Percentiles rank a stretch among this genome's conserved stretches.
These are phyloP conservation scores for Globisporangium spinosum DNA, from an alignment of 352 stramenopile genomes.

Conservation along the genomic window DNA sequence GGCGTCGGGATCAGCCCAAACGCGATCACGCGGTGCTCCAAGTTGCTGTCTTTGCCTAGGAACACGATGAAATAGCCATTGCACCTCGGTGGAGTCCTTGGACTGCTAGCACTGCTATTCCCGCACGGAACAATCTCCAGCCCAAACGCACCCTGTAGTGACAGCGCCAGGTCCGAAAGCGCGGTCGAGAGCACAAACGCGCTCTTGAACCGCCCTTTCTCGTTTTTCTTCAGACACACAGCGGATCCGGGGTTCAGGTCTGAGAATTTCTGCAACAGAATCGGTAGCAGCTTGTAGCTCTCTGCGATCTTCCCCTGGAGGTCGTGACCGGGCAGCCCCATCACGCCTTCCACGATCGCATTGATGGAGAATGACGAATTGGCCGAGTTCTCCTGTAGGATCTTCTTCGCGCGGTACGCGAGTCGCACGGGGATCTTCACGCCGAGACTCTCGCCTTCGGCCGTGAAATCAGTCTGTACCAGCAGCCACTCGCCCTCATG, in stretches of 20 bases:
- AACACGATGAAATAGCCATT: constrained; percentile 57
- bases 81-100: constrained; percentile 23
- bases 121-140: constrained; percentile 73
- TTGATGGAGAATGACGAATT: constrained; percentile 62
- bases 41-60: constrained; percentile 63
- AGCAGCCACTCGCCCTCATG: neutral
- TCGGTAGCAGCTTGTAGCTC: constrained; percentile 83
- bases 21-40: constrained; percentile 61
- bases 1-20: constrained; percentile 64
- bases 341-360: constrained; percentile 68
- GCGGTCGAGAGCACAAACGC: constrained; percentile 67
- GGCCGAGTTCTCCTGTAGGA: constrained; percentile 28
- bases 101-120: constrained; percentile 23
- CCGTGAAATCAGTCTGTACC: constrained; percentile 13
- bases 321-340: constrained; percentile 61
- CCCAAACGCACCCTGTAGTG: constrained; percentile 64
- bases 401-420: constrained; percentile 24
- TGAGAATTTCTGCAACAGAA: constrained; percentile 61
- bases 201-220: constrained; percentile 61
- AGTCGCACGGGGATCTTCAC: constrained; percentile 24
- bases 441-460: constrained; percentile 15
- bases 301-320: constrained; percentile 72
- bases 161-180: constrained; percentile 38
- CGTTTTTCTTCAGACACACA: constrained; percentile 57
- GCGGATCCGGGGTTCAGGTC: constrained; percentile 70